Conservation (phyloP, 805 yeast species). For the Nakazawaea ernobii region DNA sequence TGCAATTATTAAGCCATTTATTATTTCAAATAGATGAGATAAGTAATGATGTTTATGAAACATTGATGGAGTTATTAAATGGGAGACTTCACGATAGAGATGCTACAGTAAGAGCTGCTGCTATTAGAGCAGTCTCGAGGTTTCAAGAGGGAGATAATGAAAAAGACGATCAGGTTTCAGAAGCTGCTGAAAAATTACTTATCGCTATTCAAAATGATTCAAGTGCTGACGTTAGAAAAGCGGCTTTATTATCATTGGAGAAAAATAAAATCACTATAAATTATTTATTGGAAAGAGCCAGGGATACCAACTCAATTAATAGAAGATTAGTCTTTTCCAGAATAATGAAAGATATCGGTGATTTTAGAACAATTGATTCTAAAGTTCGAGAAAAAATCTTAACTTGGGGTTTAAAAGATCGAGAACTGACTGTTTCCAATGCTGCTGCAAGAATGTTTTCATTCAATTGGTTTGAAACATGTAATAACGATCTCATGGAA, state of each 20-base stretch:
- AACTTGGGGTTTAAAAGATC: constrained; percentile 82
- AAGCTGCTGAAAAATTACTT: constrained; percentile 41
- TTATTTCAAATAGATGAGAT: constrained; percentile 72
- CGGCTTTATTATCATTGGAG: constrained; percentile 67
- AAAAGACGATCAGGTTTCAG: constrained; percentile 29
- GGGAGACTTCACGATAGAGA: constrained; percentile 73
- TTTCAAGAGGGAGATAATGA: constrained; percentile 57
- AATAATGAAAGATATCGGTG: constrained; percentile 61
- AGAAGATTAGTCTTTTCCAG: constrained; percentile 70
- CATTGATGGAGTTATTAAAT: constrained; percentile 53
- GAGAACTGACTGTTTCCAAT: constrained; percentile 65
- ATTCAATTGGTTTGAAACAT: constrained; percentile 62
- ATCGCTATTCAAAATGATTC: constrained; percentile 69
- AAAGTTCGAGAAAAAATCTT: constrained; percentile 60
- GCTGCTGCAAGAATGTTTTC: constrained; percentile 73
- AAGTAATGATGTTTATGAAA: constrained; percentile 63
- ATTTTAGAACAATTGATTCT: constrained; percentile 44
- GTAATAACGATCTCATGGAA: constrained; percentile 65
- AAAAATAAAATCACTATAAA: constrained; percentile 50
- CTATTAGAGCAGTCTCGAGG: constrained; percentile 71
- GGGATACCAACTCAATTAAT: constrained; percentile 69
- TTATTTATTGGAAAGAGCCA: constrained; percentile 68
- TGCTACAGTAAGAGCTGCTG: constrained; percentile 73
- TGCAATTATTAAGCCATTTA: constrained; percentile 66
- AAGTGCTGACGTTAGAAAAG: constrained; percentile 84